Percentiles rank a stretch among this genome's conserved stretches.
Evolutionary conservation across 345 rosid species (phyloP).

Genomic region (Euphorbia peplus): DNA sequence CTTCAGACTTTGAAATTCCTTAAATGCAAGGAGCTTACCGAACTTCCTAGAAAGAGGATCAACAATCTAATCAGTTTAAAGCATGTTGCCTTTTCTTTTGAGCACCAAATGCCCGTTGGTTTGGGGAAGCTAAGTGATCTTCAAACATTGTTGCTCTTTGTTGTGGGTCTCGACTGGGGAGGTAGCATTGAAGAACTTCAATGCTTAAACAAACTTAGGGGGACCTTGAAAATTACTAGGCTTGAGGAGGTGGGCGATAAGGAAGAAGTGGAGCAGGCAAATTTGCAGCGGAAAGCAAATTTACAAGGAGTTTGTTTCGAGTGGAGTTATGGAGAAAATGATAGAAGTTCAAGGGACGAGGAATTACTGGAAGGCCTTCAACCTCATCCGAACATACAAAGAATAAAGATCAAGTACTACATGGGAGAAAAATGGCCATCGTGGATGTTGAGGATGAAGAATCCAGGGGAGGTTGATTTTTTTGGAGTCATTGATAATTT

Average conservation of each 20-base stretch:
- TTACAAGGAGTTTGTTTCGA: neutral
- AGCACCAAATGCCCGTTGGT: neutral
- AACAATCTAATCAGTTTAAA: neutral
- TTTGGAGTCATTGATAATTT: too few relatives aligned
- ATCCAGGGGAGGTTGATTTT: too few relatives aligned
- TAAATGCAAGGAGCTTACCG: neutral
- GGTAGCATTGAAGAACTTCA: neutral
- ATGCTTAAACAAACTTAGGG: slow-evolving; percentile 5
- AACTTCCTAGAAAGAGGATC: neutral
- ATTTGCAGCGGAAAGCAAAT: neutral
- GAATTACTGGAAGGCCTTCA: neutral
- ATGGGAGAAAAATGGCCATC: slow-evolving; percentile 8
- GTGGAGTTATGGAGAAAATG: neutral
- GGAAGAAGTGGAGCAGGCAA: neutral
- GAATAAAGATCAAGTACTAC: neutral
- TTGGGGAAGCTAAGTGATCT: neutral
- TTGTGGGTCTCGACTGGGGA: neutral
- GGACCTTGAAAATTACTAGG: neutral
- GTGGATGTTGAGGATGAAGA: too few relatives aligned
- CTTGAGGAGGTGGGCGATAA: neutral
- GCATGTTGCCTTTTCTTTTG: neutral
- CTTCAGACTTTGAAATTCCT: neutral
- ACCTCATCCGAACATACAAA: neutral
- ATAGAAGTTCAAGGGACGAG: neutral
- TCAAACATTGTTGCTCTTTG: neutral